phyloP scores from a whole-genome alignment of 371 early-diverging fungal species.

The Mortierella sp. region DNA sequence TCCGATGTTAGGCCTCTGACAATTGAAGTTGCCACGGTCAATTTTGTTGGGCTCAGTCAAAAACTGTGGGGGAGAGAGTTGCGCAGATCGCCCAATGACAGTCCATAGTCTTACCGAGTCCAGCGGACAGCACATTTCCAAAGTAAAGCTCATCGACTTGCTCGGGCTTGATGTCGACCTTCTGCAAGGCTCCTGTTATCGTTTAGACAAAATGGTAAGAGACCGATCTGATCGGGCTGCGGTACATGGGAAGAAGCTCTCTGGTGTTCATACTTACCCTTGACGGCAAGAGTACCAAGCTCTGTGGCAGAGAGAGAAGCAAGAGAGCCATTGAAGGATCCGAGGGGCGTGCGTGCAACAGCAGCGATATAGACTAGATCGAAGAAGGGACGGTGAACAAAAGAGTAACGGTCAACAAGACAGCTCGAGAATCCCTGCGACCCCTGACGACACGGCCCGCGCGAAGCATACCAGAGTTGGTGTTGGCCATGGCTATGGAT shows the following conservation, averaged over 20 bases:
- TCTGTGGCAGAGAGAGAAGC: constrained; percentile 86
- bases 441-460: not conserved
- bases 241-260: not conserved
- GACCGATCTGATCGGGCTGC: not conserved
- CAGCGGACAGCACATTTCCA: constrained; percentile 90
- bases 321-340: constrained; percentile 92
- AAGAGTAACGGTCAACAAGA: not conserved
- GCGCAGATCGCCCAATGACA: not conserved
- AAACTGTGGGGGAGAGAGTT: constrained; percentile 15
- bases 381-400: not conserved
- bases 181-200: constrained; percentile 74
- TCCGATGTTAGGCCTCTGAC: no score
- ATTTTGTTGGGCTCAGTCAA: constrained; percentile 23
- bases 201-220: not conserved
- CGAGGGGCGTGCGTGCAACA: constrained; percentile 93
- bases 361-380: constrained; percentile 87
- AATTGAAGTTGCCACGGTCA: not conserved
- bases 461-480: constrained; percentile 32
- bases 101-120: constrained; percentile 56
- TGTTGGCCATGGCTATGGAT: constrained; percentile 25
- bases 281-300: constrained; percentile 91
- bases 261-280: constrained; percentile 66
- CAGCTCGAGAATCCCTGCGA: not conserved
- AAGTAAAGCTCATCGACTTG: constrained; percentile 87
- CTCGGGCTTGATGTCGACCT: constrained; percentile 71